These are phyloP conservation scores for Apophysomyces sp. DNA, from an alignment of 371 early-diverging fungal species.

Conservation along the genomic window DNA sequence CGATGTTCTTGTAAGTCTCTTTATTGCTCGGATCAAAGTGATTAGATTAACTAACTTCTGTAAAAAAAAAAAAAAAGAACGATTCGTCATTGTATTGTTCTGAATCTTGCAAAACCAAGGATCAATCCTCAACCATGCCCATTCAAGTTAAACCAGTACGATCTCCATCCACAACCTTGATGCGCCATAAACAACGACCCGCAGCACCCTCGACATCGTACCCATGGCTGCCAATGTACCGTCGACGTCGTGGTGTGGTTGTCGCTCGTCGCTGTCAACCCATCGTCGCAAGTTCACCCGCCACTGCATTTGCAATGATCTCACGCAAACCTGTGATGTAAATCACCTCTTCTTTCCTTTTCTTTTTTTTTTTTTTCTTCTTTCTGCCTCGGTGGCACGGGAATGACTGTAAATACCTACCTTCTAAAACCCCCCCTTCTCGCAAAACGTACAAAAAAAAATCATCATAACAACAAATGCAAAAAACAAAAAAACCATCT, in stretches of 20 bases:
- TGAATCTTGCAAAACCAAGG: constrained; percentile 18
- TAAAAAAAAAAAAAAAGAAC: too few species aligned
- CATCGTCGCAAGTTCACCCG: constrained; percentile 28
- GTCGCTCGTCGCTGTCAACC: constrained; percentile 38
- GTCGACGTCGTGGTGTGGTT: constrained; percentile 26
- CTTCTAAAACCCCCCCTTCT: neutral
- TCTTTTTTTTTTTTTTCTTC: neutral
- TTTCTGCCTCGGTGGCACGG: neutral
- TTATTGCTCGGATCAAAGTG: neutral
- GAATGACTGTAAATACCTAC: neutral
- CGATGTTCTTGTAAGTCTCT: constrained; percentile 11
- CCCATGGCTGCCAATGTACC: constrained; percentile 25
- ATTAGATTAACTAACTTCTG: too few species aligned
- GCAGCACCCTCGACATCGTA: constrained; percentile 19
- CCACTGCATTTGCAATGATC: constrained; percentile 20
- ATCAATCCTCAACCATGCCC: constrained; percentile 6
- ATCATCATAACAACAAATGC: too few species aligned
- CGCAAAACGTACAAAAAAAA: too few species aligned
- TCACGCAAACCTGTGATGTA: constrained; percentile 13
- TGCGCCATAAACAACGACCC: constrained; percentile 11
- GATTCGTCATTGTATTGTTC: constrained; percentile 25
- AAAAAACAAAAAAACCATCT: too few species aligned
- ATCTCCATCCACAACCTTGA: constrained; percentile 1
- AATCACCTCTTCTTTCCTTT: neutral
- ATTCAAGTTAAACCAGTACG: constrained; percentile 2